These are phyloP conservation scores for Ophiocordyceps camponoti-rufipedis DNA, from an alignment of 2,329 filamentous ascomycete genomes.

Conservation along the genomic window DNA sequence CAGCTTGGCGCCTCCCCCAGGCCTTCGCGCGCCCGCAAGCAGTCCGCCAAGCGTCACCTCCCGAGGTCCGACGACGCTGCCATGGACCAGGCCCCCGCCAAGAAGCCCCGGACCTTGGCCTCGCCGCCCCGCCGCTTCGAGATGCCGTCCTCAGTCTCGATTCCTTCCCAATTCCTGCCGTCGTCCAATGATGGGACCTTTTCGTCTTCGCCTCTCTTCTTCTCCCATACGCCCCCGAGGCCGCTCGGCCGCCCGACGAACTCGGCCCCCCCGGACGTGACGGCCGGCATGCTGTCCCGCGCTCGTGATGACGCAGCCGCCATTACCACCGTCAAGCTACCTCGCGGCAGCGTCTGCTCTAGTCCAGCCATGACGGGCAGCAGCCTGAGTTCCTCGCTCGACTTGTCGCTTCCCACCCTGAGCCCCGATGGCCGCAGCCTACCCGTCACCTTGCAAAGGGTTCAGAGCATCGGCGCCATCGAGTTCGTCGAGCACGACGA, in stretches of 20 bases:
- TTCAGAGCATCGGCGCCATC: slow-evolving; percentile 47
- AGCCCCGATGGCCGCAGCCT: slow-evolving; percentile 32
- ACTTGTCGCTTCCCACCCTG: slow-evolving; percentile 27
- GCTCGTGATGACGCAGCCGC: slow-evolving; percentile 21
- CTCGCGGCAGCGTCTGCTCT: slow-evolving; percentile 31
- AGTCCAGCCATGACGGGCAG: slow-evolving; percentile 30
- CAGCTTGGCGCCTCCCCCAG: neutral
- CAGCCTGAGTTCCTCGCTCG: slow-evolving; percentile 34
- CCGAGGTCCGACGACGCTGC: slow-evolving; percentile 5
- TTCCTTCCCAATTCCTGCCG: slow-evolving; percentile 1
- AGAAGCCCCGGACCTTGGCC: slow-evolving; percentile 29
- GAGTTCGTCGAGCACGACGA: slow-evolving; percentile 64
- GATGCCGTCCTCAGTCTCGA: slow-evolving; percentile 14
- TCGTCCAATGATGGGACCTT: slow-evolving; percentile 16
- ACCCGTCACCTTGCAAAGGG: slow-evolving; percentile 30
- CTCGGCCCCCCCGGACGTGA: slow-evolving; percentile 20
- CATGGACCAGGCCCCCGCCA: slow-evolving; percentile 19
- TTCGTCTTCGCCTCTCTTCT: slow-evolving; percentile 28
- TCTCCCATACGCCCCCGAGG: slow-evolving; percentile 23
- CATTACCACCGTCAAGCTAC: slow-evolving; percentile 36
- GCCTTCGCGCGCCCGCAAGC: slow-evolving; percentile 4
- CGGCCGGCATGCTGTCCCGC: slow-evolving; percentile 24
- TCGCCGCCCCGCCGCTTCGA: slow-evolving; percentile 26
- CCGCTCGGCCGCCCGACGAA: slow-evolving; percentile 18
- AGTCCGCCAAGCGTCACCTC: slow-evolving; percentile 9